phyloP scores from a whole-genome alignment of 257 asterid genomes.

The Scutellaria baicalensis region DNA sequence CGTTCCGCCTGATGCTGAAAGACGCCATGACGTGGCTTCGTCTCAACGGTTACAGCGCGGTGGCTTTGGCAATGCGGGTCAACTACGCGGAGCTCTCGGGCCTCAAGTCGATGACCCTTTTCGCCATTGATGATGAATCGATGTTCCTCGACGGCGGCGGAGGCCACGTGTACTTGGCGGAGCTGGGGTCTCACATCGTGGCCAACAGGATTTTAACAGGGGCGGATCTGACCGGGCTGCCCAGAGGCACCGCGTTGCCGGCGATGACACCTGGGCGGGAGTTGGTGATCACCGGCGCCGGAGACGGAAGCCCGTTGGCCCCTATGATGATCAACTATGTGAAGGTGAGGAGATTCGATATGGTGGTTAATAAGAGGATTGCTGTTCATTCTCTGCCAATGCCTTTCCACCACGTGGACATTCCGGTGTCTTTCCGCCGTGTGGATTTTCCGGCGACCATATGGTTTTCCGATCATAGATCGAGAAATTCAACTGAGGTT shows the following conservation, averaged over 20 bases:
- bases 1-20: slow-evolving; percentile 44
- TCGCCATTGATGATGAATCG: slow-evolving; percentile 63
- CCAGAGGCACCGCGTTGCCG: slow-evolving; percentile 32
- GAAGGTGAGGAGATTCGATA: slow-evolving; percentile 38
- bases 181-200: slow-evolving; percentile 54
- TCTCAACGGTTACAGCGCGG: slow-evolving; percentile 42
- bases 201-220: slow-evolving; percentile 50
- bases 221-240: slow-evolving; percentile 39
- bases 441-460: slow-evolving; percentile 6
- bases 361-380: slow-evolving; percentile 52
- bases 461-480: background rate
- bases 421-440: slow-evolving; percentile 41
- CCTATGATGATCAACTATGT: slow-evolving; percentile 69
- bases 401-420: slow-evolving; percentile 30
- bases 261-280: slow-evolving; percentile 50
- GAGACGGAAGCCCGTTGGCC: slow-evolving; percentile 47
- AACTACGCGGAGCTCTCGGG: slow-evolving; percentile 41
- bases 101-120: slow-evolving; percentile 50
- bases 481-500: background rate
- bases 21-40: slow-evolving; percentile 59
- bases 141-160: slow-evolving; percentile 48
- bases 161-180: slow-evolving; percentile 52
- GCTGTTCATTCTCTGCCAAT: slow-evolving; percentile 59
- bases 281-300: slow-evolving; percentile 59
- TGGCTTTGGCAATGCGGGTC: slow-evolving; percentile 58